Percentiles rank a stretch among this genome's conserved stretches.
Evolutionary conservation across 345 rosid species (phyloP).

Genomic region (Adansonia digitata): DNA sequence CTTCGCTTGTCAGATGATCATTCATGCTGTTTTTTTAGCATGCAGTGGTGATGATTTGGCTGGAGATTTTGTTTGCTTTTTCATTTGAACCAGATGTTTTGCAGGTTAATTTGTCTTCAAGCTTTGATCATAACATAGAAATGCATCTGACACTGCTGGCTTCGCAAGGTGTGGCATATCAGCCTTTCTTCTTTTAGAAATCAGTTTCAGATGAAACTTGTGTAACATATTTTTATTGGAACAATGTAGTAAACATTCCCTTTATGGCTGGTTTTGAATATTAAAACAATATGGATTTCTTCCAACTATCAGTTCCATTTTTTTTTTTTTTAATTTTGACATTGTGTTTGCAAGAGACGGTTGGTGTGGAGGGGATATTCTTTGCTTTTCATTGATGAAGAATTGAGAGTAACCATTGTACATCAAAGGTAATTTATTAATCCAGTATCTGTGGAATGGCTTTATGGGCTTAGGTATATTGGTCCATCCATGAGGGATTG

Average conservation of each 20-base stretch:
- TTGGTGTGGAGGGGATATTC: constrained; percentile 70
- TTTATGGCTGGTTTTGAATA: constrained; percentile 30
- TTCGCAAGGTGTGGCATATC: constrained; percentile 82
- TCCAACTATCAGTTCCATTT: constrained; percentile 16
- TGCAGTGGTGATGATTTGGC: constrained; percentile 54
- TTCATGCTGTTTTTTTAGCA: constrained; percentile 61
- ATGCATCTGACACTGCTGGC: constrained; percentile 59
- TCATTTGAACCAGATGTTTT: constrained; percentile 41
- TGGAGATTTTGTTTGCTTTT: constrained; percentile 46
- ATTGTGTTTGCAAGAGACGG: constrained; percentile 90
- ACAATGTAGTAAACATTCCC: constrained; percentile 56
- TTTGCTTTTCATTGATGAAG: constrained; percentile 73
- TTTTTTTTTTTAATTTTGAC: constrained; percentile 63
- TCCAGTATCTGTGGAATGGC: constrained; percentile 29
- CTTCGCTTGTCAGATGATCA: constrained; percentile 65
- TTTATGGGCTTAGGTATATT: constrained; percentile 19
- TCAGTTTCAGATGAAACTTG: constrained; percentile 56
- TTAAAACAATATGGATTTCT: constrained; percentile 29
- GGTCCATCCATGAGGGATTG: constrained; percentile 13
- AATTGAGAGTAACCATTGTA: constrained; percentile 47
- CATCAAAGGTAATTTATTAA: constrained; percentile 57
- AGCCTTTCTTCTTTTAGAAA: constrained; percentile 36
- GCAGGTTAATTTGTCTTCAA: constrained; percentile 56
- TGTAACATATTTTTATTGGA: constrained; percentile 55
- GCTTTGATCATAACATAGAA: constrained; percentile 42